Evolutionary conservation across 257 asterid species (phyloP).

Genomic region (Nicotiana tabacum): DNA sequence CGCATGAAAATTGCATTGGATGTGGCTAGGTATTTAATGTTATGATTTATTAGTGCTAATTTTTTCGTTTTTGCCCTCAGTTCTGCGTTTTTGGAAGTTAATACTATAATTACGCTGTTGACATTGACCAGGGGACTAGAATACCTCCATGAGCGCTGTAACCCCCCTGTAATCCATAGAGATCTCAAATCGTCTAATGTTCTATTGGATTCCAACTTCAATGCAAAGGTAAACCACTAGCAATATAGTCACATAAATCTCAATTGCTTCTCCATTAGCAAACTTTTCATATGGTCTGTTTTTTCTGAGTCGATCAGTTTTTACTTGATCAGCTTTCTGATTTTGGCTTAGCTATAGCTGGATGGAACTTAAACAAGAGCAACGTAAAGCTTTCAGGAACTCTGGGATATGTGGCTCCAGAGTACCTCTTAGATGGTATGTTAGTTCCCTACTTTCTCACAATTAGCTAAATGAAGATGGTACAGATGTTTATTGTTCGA

Average conservation of each 20-base stretch:
- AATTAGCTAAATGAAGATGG: neutral
- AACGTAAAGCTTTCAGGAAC: constrained; percentile 80
- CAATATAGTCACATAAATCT: neutral
- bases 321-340: constrained; percentile 61
- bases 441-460: neutral
- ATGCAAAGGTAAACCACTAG: constrained; percentile 60
- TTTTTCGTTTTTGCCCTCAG: neutral
- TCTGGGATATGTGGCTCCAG: constrained; percentile 88
- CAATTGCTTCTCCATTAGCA: neutral
- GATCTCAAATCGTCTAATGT: constrained; percentile 85
- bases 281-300: neutral
- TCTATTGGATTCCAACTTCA: constrained; percentile 73
- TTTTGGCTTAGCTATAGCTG: constrained; percentile 77
- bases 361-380: constrained; percentile 52
- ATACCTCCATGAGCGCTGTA: constrained; percentile 79
- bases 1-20: constrained; percentile 93
- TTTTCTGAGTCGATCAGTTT: constrained; percentile 3
- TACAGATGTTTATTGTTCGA: neutral
- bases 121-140: constrained; percentile 70
- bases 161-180: constrained; percentile 85
- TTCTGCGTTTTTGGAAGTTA: neutral
- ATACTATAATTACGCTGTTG: neutral
- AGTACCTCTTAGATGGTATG: constrained; percentile 79
- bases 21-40: constrained; percentile 63
- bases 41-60: neutral